phyloP scores from a whole-genome alignment of 257 asterid species.

The Nicotiana benthamiana region DNA sequence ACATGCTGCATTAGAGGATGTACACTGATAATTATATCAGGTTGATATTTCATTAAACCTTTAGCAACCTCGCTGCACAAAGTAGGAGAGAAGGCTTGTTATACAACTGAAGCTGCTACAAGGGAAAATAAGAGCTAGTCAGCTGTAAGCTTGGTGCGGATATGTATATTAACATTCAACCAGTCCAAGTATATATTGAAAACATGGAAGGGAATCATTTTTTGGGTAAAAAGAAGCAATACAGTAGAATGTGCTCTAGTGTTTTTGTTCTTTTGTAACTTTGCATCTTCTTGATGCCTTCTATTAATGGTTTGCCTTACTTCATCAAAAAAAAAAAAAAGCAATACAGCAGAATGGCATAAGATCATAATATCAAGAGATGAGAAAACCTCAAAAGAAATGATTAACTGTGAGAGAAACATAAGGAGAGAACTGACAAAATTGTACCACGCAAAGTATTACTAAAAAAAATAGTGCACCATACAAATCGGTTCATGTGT shows the following conservation, averaged over 20 bases:
- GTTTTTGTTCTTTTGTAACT: too few species aligned
- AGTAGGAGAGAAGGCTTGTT: conserved; percentile 13
- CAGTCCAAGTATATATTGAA: not conserved
- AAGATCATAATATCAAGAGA: not conserved
- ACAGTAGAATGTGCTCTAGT: not conserved
- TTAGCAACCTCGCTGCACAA: conserved; percentile 78
- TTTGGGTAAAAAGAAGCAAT: not conserved
- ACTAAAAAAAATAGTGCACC: not conserved
- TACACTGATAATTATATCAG: conserved; percentile 92
- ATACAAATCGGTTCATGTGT: not conserved
- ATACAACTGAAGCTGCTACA: not conserved
- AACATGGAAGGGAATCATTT: not conserved
- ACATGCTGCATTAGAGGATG: conserved; percentile 99
- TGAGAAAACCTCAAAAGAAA: not conserved
- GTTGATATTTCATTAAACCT: conserved; percentile 93
- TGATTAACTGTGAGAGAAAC: not conserved
- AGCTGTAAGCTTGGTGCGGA: not conserved
- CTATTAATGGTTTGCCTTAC: too few species aligned
- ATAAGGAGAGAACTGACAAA: not conserved
- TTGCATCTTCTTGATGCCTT: too few species aligned
- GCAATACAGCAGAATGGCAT: not conserved
- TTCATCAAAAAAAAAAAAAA: not conserved
- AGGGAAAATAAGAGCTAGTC: not conserved
- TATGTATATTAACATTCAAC: not conserved
- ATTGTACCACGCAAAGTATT: not conserved